A percentile compares a stretch with the other conserved stretches of the same genome.
Conservation (phyloP, 2,329 filamentous ascomycete genomes). For the Colletotrichum liriopes region DNA sequence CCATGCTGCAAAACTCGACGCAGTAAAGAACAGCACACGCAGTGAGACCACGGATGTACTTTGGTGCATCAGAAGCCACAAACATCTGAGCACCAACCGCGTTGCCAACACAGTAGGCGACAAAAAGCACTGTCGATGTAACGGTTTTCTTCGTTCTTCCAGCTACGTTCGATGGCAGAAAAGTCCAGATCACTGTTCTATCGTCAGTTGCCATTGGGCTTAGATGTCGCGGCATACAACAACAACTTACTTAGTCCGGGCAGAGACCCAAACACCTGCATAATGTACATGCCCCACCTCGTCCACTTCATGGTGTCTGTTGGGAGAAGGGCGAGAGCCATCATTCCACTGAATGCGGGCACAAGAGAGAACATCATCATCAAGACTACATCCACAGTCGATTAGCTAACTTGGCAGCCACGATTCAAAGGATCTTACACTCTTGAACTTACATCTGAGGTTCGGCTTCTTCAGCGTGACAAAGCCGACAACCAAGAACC, state of each 20-base stretch:
- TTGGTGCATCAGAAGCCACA: slow-evolving; percentile 40
- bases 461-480: slow-evolving; percentile 49
- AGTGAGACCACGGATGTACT: slow-evolving; percentile 44
- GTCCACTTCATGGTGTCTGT: slow-evolving; percentile 48
- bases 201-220: slow-evolving; percentile 1
- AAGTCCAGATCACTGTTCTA: slow-evolving; percentile 51
- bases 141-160: slow-evolving; percentile 55
- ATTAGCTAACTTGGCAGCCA: too few species aligned
- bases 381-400: slow-evolving; percentile 35
- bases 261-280: slow-evolving; percentile 48
- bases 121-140: slow-evolving; percentile 46
- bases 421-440: too few species aligned
- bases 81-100: slow-evolving; percentile 45
- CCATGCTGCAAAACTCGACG: slow-evolving; percentile 48
- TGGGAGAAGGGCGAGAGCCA: slow-evolving; percentile 51
- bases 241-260: slow-evolving; percentile 47
- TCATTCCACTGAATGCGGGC: slow-evolving; percentile 51
- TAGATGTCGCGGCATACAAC: neutral
- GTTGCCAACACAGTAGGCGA: slow-evolving; percentile 47
- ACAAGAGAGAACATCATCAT: slow-evolving; percentile 51
- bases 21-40: slow-evolving; percentile 48
- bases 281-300: slow-evolving; percentile 52
- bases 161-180: slow-evolving; percentile 57
- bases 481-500: slow-evolving; percentile 49
- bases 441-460: slow-evolving; percentile 47